Base-by-base conservation (phyloP, 1,139 yeast genomes). In the Suhomyces taliae region DNA sequence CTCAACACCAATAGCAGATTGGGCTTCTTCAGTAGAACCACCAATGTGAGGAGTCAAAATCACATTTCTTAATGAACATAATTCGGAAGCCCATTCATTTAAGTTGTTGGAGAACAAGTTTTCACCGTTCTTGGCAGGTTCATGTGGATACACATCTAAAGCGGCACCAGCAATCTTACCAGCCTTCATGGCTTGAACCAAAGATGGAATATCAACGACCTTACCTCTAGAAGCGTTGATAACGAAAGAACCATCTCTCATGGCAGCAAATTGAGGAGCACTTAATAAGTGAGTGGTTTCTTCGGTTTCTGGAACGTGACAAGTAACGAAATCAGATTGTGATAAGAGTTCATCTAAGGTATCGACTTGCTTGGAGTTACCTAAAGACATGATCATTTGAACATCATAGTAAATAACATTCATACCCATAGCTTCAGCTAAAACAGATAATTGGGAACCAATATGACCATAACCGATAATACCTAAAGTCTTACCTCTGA, bases 11-110 rank as follows among this genome's bases (percentile, higher is more conserved):
- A 93, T 93, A 43, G 98, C 96, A 51, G 90, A 82, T 78, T 93
- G 99, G 33, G 99, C 99, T 76, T 93, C 99, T 72, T 93, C 98
- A 41, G 99, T 93, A 43, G 98, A 90, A 55, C 99, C 99, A 74
- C 99, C 99, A 61, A 93, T 93, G 66, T 93, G 99, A 35, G 99
- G 99, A 47, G 98, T 86, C 64, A 93, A 79, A 54, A 95, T 90
- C 48, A 93, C 85, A 68, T 93, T 95, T 73, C 95, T 83, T 67
- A 90, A 79, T 15, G 88, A 77, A 57, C 85, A 80, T 59, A 95
- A 80, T 64, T 91, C 97, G 34, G 88, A 77, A 49, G 90, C 82
- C 95, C 97, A 95, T 34, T 74, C 62, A 72, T 93, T 93, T 65
- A 93, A 78, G 38, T 78, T 77, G 62, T 85, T 78, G 61, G 67